Percentiles rank a stretch among this genome's conserved stretches.
Evolutionary conservation across 2,329 filamentous ascomycete genomes (phyloP).

Genomic region (Cladorrhinum sp.): DNA sequence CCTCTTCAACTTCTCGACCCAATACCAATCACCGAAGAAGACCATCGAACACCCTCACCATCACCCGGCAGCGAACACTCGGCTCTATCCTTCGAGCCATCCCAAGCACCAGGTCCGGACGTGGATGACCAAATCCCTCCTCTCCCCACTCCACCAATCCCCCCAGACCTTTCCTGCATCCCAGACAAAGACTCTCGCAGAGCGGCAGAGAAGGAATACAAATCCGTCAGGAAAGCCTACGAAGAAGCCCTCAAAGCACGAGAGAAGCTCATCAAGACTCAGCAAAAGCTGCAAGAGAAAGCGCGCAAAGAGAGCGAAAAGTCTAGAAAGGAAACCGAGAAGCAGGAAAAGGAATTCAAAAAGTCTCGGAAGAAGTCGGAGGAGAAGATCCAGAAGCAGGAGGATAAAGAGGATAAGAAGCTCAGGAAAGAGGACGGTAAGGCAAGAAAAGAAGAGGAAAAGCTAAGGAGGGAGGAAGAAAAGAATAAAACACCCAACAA

Average conservation of each 20-base stretch:
- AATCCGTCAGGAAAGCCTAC: slow-evolving; percentile 60
- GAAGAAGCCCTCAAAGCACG: slow-evolving; percentile 64
- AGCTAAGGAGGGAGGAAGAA: slow-evolving; percentile 24
- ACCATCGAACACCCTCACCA: slow-evolving; percentile 1
- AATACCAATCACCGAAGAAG: slow-evolving; percentile 8
- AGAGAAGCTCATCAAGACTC: slow-evolving; percentile 60
- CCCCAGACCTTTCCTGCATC: slow-evolving; percentile 56
- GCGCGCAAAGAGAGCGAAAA: slow-evolving; percentile 51
- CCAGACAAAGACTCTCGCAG: slow-evolving; percentile 64
- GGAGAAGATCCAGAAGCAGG: slow-evolving; percentile 12
- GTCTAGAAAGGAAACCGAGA: slow-evolving; percentile 31
- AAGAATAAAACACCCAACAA: slow-evolving; percentile 1
- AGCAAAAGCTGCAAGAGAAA: slow-evolving; percentile 60
- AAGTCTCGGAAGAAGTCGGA: slow-evolving; percentile 4
- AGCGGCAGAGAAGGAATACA: slow-evolving; percentile 65
- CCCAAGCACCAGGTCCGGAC: too few relatives aligned
- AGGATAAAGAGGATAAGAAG: slow-evolving; percentile 28
- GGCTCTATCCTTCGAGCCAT: neutral
- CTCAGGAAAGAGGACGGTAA: slow-evolving; percentile 40
- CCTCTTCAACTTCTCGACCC: slow-evolving; percentile 16
- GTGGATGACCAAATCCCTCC: slow-evolving; percentile 27
- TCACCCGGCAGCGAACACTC: neutral
- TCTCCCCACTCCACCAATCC: slow-evolving; percentile 51
- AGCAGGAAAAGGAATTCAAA: slow-evolving; percentile 16
- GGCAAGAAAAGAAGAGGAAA: slow-evolving; percentile 32